phyloP scores from a whole-genome alignment of 305 asterid genomes.

The Fraxinus velutina region DNA sequence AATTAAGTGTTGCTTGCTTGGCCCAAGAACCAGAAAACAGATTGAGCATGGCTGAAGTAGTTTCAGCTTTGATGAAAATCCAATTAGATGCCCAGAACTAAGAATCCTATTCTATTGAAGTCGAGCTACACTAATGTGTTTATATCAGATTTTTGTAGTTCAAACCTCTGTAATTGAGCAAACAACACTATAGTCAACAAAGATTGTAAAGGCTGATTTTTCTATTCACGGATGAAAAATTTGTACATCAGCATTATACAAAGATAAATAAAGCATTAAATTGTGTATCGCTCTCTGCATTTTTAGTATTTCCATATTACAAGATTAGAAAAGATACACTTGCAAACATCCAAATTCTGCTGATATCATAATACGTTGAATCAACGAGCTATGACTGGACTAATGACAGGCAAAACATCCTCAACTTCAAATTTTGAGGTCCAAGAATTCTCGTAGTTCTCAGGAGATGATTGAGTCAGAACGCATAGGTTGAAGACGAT shows the following conservation, averaged over 20 bases:
- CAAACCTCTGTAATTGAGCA: background rate
- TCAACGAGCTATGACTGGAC: slow-evolving; percentile 57
- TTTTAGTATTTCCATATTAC: background rate
- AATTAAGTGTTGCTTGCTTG: slow-evolving; percentile 45
- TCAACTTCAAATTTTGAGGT: slow-evolving; percentile 42
- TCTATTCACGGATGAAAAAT: background rate
- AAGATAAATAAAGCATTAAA: background rate
- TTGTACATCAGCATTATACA: background rate
- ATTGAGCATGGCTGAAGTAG: slow-evolving; percentile 45
- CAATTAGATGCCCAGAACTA: slow-evolving; percentile 42
- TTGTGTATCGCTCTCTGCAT: background rate
- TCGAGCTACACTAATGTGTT: background rate
- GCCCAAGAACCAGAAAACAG: slow-evolving; percentile 42
- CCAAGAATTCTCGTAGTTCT: slow-evolving; percentile 38
- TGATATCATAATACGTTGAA: background rate
- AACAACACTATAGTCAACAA: background rate
- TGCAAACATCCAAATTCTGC: background rate
- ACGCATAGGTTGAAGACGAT: slow-evolving; percentile 61
- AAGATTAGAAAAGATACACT: background rate
- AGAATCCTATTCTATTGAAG: slow-evolving; percentile 28
- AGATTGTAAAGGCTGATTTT: background rate
- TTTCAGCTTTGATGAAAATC: slow-evolving; percentile 46
- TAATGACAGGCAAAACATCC: slow-evolving; percentile 42
- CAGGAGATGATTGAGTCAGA: slow-evolving; percentile 56
- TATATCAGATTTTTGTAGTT: background rate